A percentile compares a stretch with the other conserved stretches of the same genome.
phyloP scores from a whole-genome alignment of 306 rosid species.

The Cicer cuneatum region DNA sequence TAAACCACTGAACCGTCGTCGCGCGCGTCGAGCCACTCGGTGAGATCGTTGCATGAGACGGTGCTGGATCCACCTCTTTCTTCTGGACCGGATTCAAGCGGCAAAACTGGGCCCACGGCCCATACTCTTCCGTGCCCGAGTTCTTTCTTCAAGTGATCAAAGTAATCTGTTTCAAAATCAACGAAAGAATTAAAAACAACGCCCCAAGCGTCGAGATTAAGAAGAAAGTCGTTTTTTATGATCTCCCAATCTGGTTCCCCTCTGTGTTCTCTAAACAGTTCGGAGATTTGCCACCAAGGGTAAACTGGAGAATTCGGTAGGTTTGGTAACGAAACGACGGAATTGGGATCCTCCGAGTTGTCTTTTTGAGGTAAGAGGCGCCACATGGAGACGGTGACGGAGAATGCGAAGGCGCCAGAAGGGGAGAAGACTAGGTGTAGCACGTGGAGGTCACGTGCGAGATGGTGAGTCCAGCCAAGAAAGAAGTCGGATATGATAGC shows the following conservation, averaged over 20 bases:
- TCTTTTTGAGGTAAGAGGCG: conserved; percentile 27
- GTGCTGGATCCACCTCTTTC: conserved; percentile 51
- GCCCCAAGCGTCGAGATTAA: conserved; percentile 47
- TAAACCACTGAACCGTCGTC: conserved; percentile 44
- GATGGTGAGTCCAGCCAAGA: conserved; percentile 61
- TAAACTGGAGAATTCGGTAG: conserved; percentile 52
- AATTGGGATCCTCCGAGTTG: background rate
- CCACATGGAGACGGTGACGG: conserved; percentile 31
- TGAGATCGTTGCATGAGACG: conserved; percentile 21
- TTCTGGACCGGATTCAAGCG: background rate
- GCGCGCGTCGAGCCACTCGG: conserved; percentile 49
- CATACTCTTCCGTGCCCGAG: conserved; percentile 51
- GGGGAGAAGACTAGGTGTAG: conserved; percentile 56
- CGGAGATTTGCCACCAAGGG: conserved; percentile 55
- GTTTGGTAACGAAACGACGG: conserved; percentile 42
- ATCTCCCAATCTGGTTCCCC: conserved; percentile 49
- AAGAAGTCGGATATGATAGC: conserved; percentile 59
- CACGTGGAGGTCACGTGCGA: conserved; percentile 47
- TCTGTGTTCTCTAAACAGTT: background rate
- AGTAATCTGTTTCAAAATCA: conserved; percentile 47
- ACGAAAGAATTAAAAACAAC: conserved; percentile 51
- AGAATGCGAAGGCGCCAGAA: conserved; percentile 43
- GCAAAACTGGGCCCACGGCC: conserved; percentile 56
- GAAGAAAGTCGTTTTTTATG: background rate
- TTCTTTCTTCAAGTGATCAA: conserved; percentile 43